Percentiles rank a stretch among this genome's conserved stretches.
These are phyloP conservation scores for Amylocystis lapponica DNA, from an alignment of 768 basidiomycete species.

Conservation along the genomic window DNA sequence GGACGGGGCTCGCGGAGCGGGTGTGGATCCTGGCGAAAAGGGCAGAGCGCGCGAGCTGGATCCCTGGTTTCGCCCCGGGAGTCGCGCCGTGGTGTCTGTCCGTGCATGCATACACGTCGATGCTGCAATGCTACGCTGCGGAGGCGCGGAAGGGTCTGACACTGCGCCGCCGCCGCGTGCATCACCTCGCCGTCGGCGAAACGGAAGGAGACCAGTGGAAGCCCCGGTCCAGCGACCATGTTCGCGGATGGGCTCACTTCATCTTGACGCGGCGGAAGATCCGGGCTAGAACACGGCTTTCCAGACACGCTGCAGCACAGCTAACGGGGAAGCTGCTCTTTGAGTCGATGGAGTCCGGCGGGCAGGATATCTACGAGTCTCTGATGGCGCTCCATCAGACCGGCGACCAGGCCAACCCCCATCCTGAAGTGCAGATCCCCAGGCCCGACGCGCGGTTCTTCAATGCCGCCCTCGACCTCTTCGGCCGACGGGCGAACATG, in stretches of 20 bases:
- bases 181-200: not conserved
- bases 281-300: slow-evolving; percentile 14
- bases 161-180: slow-evolving; percentile 9
- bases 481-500: slow-evolving; percentile 12
- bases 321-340: slow-evolving; percentile 18
- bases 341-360: slow-evolving; percentile 22
- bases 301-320: slow-evolving; percentile 4
- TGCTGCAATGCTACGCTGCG: slow-evolving; percentile 55
- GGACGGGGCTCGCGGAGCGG: slow-evolving; percentile 49
- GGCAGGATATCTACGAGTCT: slow-evolving; percentile 9
- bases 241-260: slow-evolving; percentile 6
- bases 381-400: slow-evolving; percentile 18
- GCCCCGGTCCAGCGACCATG: not conserved
- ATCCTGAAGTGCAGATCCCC: not conserved
- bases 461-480: slow-evolving; percentile 50
- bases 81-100: slow-evolving; percentile 58
- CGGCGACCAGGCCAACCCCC: not conserved
- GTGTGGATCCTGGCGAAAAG: slow-evolving; percentile 59
- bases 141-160: slow-evolving; percentile 32
- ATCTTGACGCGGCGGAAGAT: slow-evolving; percentile 14
- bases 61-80: slow-evolving; percentile 15
- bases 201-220: not conserved
- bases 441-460: slow-evolving; percentile 61
- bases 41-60: slow-evolving; percentile 54
- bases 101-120: slow-evolving; percentile 63